phyloP scores from a whole-genome alignment of 2,329 filamentous ascomycete species.

The Penicillium sp. region DNA sequence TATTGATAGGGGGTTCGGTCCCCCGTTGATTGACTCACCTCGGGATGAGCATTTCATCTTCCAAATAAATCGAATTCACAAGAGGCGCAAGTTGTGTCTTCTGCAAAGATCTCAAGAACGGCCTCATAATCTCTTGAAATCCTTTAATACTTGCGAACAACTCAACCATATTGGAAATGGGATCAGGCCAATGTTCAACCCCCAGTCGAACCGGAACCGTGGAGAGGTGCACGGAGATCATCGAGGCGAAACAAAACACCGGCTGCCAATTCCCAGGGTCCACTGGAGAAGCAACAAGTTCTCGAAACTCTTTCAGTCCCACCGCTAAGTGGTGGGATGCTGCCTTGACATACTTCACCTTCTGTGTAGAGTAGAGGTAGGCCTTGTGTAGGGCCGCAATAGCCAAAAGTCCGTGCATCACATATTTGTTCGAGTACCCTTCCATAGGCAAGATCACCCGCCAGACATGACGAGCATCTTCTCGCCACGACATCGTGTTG shows the following conservation, averaged over 20 bases:
- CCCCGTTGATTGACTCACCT: conserved; percentile 12
- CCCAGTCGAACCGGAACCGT: conserved; percentile 16
- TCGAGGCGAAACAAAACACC: conserved; percentile 25
- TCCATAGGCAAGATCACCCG: conserved; percentile 33
- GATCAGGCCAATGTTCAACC: conserved; percentile 17
- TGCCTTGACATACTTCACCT: conserved; percentile 19
- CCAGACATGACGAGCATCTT: conserved; percentile 35
- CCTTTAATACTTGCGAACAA: conserved; percentile 24
- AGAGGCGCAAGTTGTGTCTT: conserved; percentile 21
- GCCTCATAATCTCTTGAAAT: conserved; percentile 23
- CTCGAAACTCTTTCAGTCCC: conserved; percentile 23
- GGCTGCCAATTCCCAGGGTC: conserved; percentile 25
- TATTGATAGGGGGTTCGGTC: too few species aligned
- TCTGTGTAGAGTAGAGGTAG: conserved; percentile 18
- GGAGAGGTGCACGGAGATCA: conserved; percentile 21
- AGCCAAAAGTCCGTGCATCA: conserved; percentile 39
- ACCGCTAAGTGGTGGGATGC: conserved; percentile 22
- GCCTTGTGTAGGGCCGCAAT: conserved; percentile 34
- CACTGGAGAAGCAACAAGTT: conserved; percentile 22
- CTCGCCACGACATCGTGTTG: conserved; percentile 19
- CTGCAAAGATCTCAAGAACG: conserved; percentile 16
- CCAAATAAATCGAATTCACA: conserved; percentile 18
- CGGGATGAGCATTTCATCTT: conserved; percentile 16
- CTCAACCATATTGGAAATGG: conserved; percentile 22
- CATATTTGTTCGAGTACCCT: conserved; percentile 35